These are phyloP conservation scores for Solanum stenotomum DNA, from an alignment of 257 asterid genomes.

Conservation along the genomic window DNA sequence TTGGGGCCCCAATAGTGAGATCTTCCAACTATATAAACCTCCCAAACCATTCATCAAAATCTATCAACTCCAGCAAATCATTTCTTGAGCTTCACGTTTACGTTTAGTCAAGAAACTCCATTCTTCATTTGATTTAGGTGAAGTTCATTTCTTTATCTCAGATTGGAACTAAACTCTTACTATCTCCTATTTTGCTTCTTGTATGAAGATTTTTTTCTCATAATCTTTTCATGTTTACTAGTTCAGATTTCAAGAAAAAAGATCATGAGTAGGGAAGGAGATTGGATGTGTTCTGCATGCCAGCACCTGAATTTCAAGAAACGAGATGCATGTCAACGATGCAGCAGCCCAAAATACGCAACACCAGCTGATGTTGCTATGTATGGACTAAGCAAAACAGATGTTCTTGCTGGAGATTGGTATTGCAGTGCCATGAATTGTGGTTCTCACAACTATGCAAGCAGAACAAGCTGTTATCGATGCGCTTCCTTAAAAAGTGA, in stretches of 20 bases:
- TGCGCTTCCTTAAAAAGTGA: slow-evolving; percentile 46
- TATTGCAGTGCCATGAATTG: slow-evolving; percentile 61
- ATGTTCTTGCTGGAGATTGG: slow-evolving; percentile 80
- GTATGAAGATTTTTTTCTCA: not conserved
- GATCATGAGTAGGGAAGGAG: slow-evolving; percentile 64
- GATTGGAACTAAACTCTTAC: not conserved
- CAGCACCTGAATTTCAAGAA: slow-evolving; percentile 69
- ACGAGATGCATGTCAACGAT: slow-evolving; percentile 64
- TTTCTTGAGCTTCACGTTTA: not conserved
- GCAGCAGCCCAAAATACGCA: slow-evolving; percentile 73
- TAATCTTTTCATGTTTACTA: not conserved
- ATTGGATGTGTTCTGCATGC: slow-evolving; percentile 89
- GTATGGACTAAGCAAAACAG: slow-evolving; percentile 30
- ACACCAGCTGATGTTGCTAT: slow-evolving; percentile 30
- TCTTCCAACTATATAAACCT: slow-evolving; percentile 36
- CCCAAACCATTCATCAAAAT: slow-evolving; percentile 22
- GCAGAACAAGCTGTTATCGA: slow-evolving; percentile 59
- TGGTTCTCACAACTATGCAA: slow-evolving; percentile 77
- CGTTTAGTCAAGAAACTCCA: not conserved
- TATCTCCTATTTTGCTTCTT: not conserved
- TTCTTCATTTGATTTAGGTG: not conserved
- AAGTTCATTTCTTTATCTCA: not conserved
- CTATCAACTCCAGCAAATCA: slow-evolving; percentile 19
- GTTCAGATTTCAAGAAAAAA: not conserved
- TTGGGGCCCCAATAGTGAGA: slow-evolving; percentile 30